These are phyloP conservation scores for Crithidia fasciculata DNA, from an alignment of 208 protist species.

Conservation along the genomic window DNA sequence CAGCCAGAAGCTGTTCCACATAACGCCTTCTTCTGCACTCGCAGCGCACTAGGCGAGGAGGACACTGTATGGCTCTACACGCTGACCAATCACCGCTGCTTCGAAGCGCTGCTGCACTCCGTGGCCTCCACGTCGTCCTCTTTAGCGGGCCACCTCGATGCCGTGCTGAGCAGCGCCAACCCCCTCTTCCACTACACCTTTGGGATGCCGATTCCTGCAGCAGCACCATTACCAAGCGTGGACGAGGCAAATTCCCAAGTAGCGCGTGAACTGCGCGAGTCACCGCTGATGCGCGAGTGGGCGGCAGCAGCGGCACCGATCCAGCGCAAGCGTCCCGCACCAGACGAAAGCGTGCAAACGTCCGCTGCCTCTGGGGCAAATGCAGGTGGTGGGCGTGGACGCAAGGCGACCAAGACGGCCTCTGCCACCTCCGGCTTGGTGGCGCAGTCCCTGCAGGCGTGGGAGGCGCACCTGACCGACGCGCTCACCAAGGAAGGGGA, in stretches of 20 bases:
- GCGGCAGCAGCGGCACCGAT: background rate
- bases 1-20: slow-evolving; percentile 25
- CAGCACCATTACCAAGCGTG: background rate
- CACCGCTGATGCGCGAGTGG: slow-evolving; percentile 25
- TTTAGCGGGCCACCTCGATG: slow-evolving; percentile 29
- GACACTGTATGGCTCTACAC: slow-evolving; percentile 57
- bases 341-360: background rate
- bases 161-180: slow-evolving; percentile 18
- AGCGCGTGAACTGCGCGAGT: background rate
- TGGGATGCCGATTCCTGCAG: slow-evolving; percentile 15
- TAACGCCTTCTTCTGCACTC: slow-evolving; percentile 38
- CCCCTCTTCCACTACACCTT: slow-evolving; percentile 34
- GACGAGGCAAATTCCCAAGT: background rate
- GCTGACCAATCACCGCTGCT: slow-evolving; percentile 62
- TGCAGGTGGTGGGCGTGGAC: slow-evolving; percentile 22
- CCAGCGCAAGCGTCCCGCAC: slow-evolving; percentile 4
- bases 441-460: slow-evolving; percentile 60
- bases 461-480: slow-evolving; percentile 60
- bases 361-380: background rate
- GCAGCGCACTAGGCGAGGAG: slow-evolving; percentile 36
- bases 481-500: slow-evolving; percentile 70
- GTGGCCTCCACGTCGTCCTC: slow-evolving; percentile 1
- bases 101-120: slow-evolving; percentile 33
- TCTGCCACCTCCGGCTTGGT: slow-evolving; percentile 50
- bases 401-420: slow-evolving; percentile 14